Base-by-base conservation (phyloP, 257 asterid species). In the Osmanthus fragrans region DNA sequence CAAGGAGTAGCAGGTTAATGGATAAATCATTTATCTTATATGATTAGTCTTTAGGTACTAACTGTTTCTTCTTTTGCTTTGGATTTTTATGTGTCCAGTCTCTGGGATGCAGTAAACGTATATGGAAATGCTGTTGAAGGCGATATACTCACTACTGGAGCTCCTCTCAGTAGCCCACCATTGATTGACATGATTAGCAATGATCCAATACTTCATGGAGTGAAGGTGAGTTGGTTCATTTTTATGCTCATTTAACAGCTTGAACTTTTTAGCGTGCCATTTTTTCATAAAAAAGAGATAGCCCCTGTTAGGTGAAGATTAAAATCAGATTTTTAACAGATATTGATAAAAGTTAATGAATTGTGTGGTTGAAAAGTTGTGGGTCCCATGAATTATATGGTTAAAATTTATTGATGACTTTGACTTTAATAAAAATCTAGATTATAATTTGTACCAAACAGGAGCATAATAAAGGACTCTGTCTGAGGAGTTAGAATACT, bases 1-100 rank as follows among this genome's bases (percentile, higher is more conserved):
- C 99, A 60, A 89, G 99, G 87, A 92, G 99, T 86, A 88, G 97
- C 99, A 91, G 98, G 98, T 93, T 77, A 71, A 80, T 73, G 82
- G 79, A 71, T 69, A 4, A 56, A 54, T 15, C 72, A 81, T 58
- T 19, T 75, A 68, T 69, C 18, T 45, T 47, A 37, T 79, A 60
- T 75, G 75, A 56, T 29, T 80, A 58, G 16, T 58, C 71, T 66
- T 29, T 65, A 73, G 65, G 75, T 60, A 58, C 68, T 74, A 51
- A 73, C 74, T 73, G 66, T 80, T 63, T 33, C 5, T 30, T 29
- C 40, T 56, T 82, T 73, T 64, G 47, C 65, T 75, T 36, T 69
- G 73, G 69, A 23, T 39, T 75, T 82, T 79, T 74, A n/a, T 76
- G 71, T 86, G 33, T 74, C 69, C 86, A 96, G 98, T 84, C 93